A percentile compares a stretch with the other conserved stretches of the same genome.
Conservation (phyloP, 1,284 basidiomycete genomes). For the Trichosporon faecale region DNA sequence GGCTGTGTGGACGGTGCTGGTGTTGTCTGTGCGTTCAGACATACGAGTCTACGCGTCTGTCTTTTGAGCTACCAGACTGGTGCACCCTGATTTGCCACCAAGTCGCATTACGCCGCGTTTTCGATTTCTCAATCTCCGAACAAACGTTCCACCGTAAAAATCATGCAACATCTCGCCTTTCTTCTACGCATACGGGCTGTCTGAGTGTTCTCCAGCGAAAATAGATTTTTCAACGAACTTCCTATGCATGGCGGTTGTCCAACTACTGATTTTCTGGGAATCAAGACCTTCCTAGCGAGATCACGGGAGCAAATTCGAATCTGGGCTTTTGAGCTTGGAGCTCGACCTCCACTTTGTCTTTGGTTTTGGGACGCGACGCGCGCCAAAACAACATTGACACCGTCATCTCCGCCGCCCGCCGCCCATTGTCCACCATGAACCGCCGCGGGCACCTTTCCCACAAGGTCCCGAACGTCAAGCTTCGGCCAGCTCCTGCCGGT, state of each 20-base stretch:
- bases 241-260: constrained; percentile 21
- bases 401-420: neutral
- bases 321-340: neutral
- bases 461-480: constrained; percentile 49
- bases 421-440: constrained; percentile 28
- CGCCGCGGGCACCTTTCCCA: constrained; percentile 44
- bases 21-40: neutral
- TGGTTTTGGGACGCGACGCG: constrained; percentile 15
- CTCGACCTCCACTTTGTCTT: constrained; percentile 6
- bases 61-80: neutral
- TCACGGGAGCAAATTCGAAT: neutral
- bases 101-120: neutral
- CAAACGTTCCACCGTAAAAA: constrained; percentile 14
- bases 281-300: neutral
- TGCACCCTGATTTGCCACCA: neutral
- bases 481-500: constrained; percentile 39
- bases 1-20: no score
- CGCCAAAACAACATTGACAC: constrained; percentile 6
- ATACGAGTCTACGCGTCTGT: neutral
- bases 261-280: neutral
- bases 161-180: constrained; percentile 15
- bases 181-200: neutral
- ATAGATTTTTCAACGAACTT: constrained; percentile 15
- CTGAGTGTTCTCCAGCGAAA: neutral
- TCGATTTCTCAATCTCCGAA: neutral